phyloP scores from a whole-genome alignment of 2,329 filamentous ascomycete genomes.

The Pseudocercospora ulei region DNA sequence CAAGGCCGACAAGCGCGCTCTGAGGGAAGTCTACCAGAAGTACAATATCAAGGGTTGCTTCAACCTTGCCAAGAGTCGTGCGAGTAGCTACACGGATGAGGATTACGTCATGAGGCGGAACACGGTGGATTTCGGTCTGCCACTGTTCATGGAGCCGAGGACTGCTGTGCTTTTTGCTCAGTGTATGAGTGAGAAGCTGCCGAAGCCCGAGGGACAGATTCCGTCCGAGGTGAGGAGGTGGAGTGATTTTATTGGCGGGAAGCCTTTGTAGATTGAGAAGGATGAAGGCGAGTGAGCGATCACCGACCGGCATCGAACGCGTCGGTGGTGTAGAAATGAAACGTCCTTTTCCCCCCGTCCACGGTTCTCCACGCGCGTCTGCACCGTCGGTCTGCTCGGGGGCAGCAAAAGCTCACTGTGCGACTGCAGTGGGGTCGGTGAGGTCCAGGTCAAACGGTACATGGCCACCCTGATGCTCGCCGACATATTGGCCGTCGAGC shows the following conservation, averaged over 20 bases:
- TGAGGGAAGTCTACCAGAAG: conserved; percentile 92
- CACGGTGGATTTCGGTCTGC: conserved; percentile 94
- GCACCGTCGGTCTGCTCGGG: too few species aligned
- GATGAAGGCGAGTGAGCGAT: too few species aligned
- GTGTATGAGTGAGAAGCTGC: conserved; percentile 95
- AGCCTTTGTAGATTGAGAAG: conserved; percentile 59
- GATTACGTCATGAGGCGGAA: conserved; percentile 96
- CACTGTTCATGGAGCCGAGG: conserved; percentile 97
- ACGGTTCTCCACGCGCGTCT: too few species aligned
- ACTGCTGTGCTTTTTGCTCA: conserved; percentile 91
- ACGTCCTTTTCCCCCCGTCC: too few species aligned
- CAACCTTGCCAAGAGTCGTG: conserved; percentile 78
- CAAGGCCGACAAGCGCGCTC: conserved; percentile 85
- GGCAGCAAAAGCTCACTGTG: conserved; percentile 17
- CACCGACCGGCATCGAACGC: too few species aligned
- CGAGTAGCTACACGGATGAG: conserved; percentile 74
- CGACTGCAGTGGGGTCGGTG: too few species aligned
- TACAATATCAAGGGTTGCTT: conserved; percentile 93
- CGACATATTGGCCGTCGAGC: conserved; percentile 47
- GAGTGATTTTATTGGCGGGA: conserved; percentile 89
- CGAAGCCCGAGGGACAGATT: conserved; percentile 67
- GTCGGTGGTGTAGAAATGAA: too few species aligned
- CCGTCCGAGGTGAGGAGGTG: conserved; percentile 84
- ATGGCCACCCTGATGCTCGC: conserved; percentile 50
- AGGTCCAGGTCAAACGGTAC: conserved; percentile 51